A percentile compares a stretch with the other conserved stretches of the same genome.
These are phyloP conservation scores for Vigna radiata DNA, from an alignment of 306 rosid genomes.

Conservation along the genomic window DNA sequence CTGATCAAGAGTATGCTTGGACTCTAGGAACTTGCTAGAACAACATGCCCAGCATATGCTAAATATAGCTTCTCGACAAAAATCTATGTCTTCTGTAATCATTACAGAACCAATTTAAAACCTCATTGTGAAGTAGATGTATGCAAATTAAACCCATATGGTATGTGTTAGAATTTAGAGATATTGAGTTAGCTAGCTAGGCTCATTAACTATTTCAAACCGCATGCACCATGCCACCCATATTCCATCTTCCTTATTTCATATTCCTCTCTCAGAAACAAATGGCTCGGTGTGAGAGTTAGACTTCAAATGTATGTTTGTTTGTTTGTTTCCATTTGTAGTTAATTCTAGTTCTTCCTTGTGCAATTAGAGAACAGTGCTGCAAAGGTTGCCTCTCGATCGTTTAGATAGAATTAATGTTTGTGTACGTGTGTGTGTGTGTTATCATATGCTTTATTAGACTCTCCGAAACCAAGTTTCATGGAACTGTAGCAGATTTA, in stretches of 20 bases:
- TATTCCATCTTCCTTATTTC: neutral
- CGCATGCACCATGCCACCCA: neutral
- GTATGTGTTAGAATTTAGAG: constrained; percentile 12
- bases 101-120: neutral
- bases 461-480: neutral
- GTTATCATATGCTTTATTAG: neutral
- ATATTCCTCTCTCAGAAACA: neutral
- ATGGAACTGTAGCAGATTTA: neutral
- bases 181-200: constrained; percentile 20
- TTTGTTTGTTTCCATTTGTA: neutral
- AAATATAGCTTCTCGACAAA: constrained; percentile 23
- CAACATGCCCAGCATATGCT: constrained; percentile 66
- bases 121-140: neutral
- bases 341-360: neutral
- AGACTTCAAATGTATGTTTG: neutral
- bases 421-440: neutral
- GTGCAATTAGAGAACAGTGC: neutral
- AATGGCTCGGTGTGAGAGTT: constrained; percentile 17
- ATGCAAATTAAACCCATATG: neutral
- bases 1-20: constrained; percentile 42
- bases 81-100: neutral
- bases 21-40: constrained; percentile 53
- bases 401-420: neutral
- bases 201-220: constrained; percentile 12
- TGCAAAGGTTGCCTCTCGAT: neutral